phyloP scores from a whole-genome alignment of 129 eudicot species.

The Cynara cardunculus region DNA sequence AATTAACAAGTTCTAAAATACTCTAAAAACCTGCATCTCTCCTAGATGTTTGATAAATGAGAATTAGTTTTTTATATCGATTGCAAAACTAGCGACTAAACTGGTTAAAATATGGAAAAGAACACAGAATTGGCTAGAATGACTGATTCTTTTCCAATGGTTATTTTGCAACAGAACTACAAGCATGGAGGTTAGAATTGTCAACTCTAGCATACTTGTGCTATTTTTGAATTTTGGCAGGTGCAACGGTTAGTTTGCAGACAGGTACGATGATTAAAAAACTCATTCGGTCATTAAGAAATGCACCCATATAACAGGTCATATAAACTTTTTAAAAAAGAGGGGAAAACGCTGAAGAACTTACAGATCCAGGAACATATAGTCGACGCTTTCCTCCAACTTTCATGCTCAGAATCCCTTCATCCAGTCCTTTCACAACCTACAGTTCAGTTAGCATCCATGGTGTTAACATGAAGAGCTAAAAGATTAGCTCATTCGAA shows the following conservation, averaged over 20 bases:
- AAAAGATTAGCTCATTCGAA: background rate
- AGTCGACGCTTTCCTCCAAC: conserved; percentile 93
- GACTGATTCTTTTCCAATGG: background rate
- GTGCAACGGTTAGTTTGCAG: background rate
- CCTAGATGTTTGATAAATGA: too few relatives aligned
- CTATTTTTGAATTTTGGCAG: background rate
- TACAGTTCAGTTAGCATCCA: conserved; percentile 21
- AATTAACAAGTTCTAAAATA: background rate
- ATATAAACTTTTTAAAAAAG: background rate
- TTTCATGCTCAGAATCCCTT: conserved; percentile 92
- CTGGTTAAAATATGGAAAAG: background rate
- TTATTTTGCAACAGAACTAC: background rate
- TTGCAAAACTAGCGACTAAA: background rate
- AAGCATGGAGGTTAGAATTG: background rate
- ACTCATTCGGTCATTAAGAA: background rate
- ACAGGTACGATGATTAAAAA: background rate
- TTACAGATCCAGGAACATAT: conserved; percentile 92
- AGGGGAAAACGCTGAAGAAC: conserved; percentile 11
- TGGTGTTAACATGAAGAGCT: background rate
- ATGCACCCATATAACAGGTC: background rate
- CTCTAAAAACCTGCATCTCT: background rate
- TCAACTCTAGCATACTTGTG: background rate
- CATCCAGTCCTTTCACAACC: conserved; percentile 98
- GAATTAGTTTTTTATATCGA: background rate
- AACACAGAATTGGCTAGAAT: background rate